Conservation (phyloP, 495 filamentous ascomycete genomes). For the Penicillium steckii region DNA sequence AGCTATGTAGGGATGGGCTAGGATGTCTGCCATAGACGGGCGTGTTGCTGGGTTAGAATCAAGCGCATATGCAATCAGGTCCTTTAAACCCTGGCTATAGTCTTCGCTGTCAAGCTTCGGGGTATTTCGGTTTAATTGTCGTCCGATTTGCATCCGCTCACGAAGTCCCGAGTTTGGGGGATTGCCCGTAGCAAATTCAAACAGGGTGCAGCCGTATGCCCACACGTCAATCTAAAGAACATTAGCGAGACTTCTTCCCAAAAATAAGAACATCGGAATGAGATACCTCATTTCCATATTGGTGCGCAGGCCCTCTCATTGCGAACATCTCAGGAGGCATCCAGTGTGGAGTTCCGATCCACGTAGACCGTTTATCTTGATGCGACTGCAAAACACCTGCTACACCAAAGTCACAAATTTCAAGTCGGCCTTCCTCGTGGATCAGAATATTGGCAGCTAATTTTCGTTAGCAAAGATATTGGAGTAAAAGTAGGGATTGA, state of each 20-base stretch:
- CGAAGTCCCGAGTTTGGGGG: slow-evolving; percentile 63
- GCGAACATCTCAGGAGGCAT: slow-evolving; percentile 89
- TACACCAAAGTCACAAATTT: slow-evolving; percentile 96
- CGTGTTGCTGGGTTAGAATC: slow-evolving; percentile 71
- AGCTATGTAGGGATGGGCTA: slow-evolving; percentile 47
- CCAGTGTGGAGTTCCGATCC: slow-evolving; percentile 94
- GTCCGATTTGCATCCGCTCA: slow-evolving; percentile 56
- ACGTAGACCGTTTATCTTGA: slow-evolving; percentile 82
- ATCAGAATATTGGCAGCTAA: slow-evolving; percentile 85
- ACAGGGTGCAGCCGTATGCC: slow-evolving; percentile 90
- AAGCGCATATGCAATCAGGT: slow-evolving; percentile 77
- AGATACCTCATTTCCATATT: slow-evolving; percentile 58
- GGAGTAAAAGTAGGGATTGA: neutral
- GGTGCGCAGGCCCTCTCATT: slow-evolving; percentile 36
- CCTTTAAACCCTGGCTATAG: slow-evolving; percentile 69
- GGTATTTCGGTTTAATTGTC: slow-evolving; percentile 57
- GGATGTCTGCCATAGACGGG: slow-evolving; percentile 58
- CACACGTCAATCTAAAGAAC: slow-evolving; percentile 76
- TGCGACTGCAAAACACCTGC: slow-evolving; percentile 83
- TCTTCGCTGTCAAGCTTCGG: slow-evolving; percentile 71
- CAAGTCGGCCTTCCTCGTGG: slow-evolving; percentile 79
- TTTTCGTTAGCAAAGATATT: neutral
- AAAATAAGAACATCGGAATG: neutral
- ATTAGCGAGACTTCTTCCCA: slow-evolving; percentile 27
- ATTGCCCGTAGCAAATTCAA: slow-evolving; percentile 86